Base-by-base conservation (phyloP, 129 eudicot species). In the Ambrosia artemisiifolia region DNA sequence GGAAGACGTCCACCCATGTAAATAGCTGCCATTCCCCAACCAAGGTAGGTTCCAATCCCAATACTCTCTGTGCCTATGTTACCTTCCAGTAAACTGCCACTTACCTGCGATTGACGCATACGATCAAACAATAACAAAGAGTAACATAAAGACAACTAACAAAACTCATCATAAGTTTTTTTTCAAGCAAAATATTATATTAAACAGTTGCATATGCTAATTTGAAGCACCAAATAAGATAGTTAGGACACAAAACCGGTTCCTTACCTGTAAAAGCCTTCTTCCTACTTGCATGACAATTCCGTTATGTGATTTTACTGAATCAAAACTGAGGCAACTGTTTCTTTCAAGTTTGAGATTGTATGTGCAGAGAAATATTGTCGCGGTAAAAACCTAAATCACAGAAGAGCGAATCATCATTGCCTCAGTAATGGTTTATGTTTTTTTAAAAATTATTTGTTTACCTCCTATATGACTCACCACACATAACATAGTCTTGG, bases 1-100 rank as follows among this genome's bases (percentile, higher is more conserved):
- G 97, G 96, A 42, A 91, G 83, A 59, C 97, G 96, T 53, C 97
- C 96, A 62, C 97, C 92, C 83, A 91, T 61, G 83, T 91, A 91
- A 54, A 91, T 84, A 71, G 88, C 86, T 46, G 96, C 84, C 97
- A 91, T 91, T 71, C 90, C 92, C 97, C 97, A 91, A 66, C 97
- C 97, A 74, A 91, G 81, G 48, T 60, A 78, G 63, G 84, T 75
- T 65, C 91, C 97, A 56, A 91, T 75, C 46, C 85, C 82, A 42
- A 76, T 69, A 73, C 70, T 74, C 40, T 53, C 74, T 0, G 11
- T 72, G 53, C 70, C 76, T 55, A 77, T 73, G 69, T 60, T 76
- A 61, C 70, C 83, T 51, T 68, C 47, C 47, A 57, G 46, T 38
- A 68, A 60, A 67, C 78, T 64, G 65, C 62, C 79, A 57, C 73